Evolutionary conservation across 768 basidiomycete genomes (phyloP).

Genomic region (Leccinum disarticulatum): DNA sequence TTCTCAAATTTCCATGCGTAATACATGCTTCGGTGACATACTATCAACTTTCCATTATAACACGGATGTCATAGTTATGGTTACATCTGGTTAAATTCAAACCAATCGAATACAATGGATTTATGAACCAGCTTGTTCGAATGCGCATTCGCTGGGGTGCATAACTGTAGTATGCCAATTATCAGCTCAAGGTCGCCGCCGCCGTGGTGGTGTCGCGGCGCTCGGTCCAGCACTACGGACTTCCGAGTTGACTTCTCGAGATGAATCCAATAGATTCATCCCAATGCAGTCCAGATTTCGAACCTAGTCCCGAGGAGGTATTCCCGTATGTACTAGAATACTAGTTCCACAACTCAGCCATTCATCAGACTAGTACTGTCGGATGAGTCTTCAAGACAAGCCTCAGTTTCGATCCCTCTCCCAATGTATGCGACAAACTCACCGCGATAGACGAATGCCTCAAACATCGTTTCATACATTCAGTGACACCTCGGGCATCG

Average conservation of each 20-base stretch:
- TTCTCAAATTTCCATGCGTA: no score
- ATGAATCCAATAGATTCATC: neutral
- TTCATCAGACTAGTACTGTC: neutral
- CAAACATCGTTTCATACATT: slow-evolving; percentile 80
- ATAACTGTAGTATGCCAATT: neutral
- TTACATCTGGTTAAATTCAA: no score
- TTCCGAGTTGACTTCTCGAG: neutral
- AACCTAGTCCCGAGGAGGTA: neutral
- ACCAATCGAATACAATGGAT: no score
- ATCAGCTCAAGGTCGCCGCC: neutral
- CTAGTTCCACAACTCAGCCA: neutral
- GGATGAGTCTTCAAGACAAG: neutral
- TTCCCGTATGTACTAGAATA: neutral
- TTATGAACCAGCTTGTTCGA: no score
- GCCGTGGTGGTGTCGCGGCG: neutral
- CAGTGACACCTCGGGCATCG: slow-evolving; percentile 58
- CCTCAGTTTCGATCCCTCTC: neutral
- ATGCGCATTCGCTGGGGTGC: neutral
- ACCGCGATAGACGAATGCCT: slow-evolving; percentile 58
- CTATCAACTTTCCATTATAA: no score
- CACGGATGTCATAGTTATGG: no score
- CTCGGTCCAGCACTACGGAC: neutral
- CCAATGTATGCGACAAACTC: slow-evolving; percentile 9
- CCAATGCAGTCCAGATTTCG: neutral
- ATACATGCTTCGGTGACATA: no score